Evolutionary conservation across 257 asterid genomes (phyloP).

Genomic region (Haberlea rhodopensis): DNA sequence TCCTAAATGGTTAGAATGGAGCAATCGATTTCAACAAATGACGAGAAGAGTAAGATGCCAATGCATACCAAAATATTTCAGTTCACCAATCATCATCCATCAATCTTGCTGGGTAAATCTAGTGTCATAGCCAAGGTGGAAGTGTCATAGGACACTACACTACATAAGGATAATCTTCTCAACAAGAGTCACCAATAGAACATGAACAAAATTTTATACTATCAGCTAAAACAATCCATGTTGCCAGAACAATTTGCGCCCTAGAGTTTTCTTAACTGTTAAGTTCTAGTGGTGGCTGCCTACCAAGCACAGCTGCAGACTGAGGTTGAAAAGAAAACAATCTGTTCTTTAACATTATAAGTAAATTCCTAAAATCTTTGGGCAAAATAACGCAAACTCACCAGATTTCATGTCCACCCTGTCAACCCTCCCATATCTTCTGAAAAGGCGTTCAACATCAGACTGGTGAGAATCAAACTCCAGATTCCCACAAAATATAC

Average conservation of each 20-base stretch:
- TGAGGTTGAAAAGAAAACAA: not conserved
- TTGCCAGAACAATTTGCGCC: not conserved
- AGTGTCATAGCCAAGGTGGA: too few relatives aligned
- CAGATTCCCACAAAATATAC: conserved; percentile 85
- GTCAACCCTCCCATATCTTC: conserved; percentile 84
- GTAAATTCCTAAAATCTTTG: not conserved
- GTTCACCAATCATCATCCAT: not conserved
- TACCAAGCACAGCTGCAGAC: conserved; percentile 12
- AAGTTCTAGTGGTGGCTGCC: conserved; percentile 3
- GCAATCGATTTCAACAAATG: not conserved
- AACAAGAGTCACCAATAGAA: not conserved
- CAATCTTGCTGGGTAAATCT: not conserved
- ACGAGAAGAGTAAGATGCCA: not conserved
- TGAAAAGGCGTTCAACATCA: conserved; percentile 80
- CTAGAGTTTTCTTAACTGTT: not conserved
- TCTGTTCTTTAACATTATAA: not conserved
- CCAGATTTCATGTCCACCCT: conserved; percentile 96
- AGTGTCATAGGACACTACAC: too few relatives aligned
- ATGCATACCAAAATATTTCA: not conserved
- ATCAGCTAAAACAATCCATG: not conserved
- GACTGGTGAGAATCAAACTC: conserved; percentile 86
- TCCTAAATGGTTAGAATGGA: not conserved
- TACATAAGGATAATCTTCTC: not conserved
- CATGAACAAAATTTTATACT: too few relatives aligned
- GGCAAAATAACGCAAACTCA: conserved; percentile 27